Evolutionary conservation across 192 early-diverging fungal genomes (phyloP).

Genomic region (Chytriomyces confervae): DNA sequence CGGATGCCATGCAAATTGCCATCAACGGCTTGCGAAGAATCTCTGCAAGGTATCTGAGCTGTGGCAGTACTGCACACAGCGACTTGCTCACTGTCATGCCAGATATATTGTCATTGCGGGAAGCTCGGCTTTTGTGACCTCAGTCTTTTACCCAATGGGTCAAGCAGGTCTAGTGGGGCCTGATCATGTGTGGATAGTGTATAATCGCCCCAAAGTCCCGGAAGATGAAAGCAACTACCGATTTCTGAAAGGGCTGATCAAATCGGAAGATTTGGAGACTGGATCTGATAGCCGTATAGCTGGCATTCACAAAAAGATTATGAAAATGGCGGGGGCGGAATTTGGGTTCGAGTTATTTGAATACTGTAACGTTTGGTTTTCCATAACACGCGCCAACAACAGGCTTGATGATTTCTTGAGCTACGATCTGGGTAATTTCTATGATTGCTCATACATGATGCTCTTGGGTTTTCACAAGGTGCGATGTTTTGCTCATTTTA

Average conservation of each 20-base stretch:
- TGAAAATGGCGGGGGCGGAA: not conserved
- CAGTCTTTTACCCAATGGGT: not conserved
- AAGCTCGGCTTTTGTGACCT: not conserved
- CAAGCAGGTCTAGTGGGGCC: not conserved
- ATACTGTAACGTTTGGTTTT: not conserved
- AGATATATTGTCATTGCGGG: not conserved
- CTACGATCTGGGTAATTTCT: not conserved
- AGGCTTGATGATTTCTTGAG: too few species aligned
- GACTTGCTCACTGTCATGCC: not conserved
- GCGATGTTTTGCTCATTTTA: not conserved
- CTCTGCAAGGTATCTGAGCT: too few species aligned
- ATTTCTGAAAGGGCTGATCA: not conserved
- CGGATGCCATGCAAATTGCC: too few species aligned
- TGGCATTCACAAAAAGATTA: not conserved
- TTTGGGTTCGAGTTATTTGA: not conserved
- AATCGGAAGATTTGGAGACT: not conserved
- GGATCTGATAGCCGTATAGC: not conserved
- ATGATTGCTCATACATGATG: conserved; percentile 13
- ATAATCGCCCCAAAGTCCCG: not conserved
- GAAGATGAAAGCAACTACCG: not conserved
- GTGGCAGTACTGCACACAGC: too few species aligned
- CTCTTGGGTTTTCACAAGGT: conserved; percentile 25
- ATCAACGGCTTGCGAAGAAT: too few species aligned
- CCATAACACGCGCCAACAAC: not conserved
- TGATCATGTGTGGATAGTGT: not conserved